Evolutionary conservation across 2,329 filamentous ascomycete genomes (phyloP), one percentile per base, ranked within the genome.

Genomic region (Paramyrothecium roridum): DNA sequence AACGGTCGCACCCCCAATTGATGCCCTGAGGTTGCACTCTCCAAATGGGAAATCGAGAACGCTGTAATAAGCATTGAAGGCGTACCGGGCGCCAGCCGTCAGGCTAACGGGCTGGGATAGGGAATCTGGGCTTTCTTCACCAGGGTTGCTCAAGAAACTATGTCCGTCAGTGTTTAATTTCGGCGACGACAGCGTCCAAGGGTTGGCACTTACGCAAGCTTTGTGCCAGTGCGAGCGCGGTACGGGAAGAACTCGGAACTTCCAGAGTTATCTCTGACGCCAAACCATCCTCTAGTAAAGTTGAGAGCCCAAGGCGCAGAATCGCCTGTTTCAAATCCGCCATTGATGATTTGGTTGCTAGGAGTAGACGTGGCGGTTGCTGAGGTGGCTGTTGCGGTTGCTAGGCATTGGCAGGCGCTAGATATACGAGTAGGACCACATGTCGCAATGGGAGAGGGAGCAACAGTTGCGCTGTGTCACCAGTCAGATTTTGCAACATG

Each of bases 31-130:
- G 21, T 33, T n/a, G 19, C 48, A 50, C 7, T 12, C 17, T 12
- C 26, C n/a, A 7, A 50, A 20, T 7, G 48, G 23, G 13, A 50
- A 20, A 50, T 50, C 48, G 11, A 50, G 48, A 12, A 50, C 26
- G 26, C 48, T 50, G 19, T 50, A 50, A 26, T 50, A 50, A 26
- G 48, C 48, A n/a, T 12, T 50, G 48, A 50, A 50, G 16, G 48
- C 21, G 26, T 50, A 50, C 20, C 20, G 33, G 11, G 23, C 37
- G 8, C 48, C 48, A 16, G 48, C 48, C 4, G 17, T 30, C 13
- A 50, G n/a, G 19, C 26, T 50, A n/a, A 50, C 48, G 3, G 22
- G 26, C 20, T 50, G 48, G 17, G 48, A 50, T 7, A 50, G 22
- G 19, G 7, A 10, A 17, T 50, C 26, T 2, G 26, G 22, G 7